Evolutionary conservation across 768 basidiomycete species (phyloP).

Genomic region (Termitomyces sp.): DNA sequence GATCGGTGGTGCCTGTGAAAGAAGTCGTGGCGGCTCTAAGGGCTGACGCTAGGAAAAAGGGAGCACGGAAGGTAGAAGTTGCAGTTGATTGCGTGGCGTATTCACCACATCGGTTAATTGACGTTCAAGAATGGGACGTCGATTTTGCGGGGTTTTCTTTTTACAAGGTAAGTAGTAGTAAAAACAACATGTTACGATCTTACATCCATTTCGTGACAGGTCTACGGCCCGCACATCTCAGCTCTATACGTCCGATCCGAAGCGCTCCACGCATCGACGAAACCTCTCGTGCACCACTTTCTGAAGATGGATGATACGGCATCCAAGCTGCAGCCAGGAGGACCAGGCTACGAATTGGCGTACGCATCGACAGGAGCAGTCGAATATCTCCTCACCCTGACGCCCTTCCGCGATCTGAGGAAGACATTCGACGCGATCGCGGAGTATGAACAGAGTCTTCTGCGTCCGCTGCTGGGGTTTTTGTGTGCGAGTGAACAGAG

Average conservation of each 20-base stretch:
- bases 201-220: constrained; percentile 42
- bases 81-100: constrained; percentile 78
- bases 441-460: constrained; percentile 55
- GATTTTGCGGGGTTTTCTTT: constrained; percentile 71
- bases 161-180: constrained; percentile 56
- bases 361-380: constrained; percentile 59
- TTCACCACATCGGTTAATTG: constrained; percentile 68
- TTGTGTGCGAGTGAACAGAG: constrained; percentile 47
- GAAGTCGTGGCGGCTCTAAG: constrained; percentile 51
- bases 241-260: constrained; percentile 56
- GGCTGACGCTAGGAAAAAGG: constrained; percentile 45
- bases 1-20: constrained; percentile 60
- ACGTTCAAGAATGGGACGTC: constrained; percentile 75
- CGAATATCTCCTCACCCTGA: constrained; percentile 61
- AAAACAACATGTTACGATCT: no score
- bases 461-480: constrained; percentile 52
- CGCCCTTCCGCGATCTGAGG: constrained; percentile 42
- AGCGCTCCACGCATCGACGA: constrained; percentile 48
- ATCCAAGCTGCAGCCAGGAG: constrained; percentile 71
- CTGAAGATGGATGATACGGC: constrained; percentile 41
- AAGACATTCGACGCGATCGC: constrained; percentile 58
- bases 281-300: constrained; percentile 71
- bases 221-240: constrained; percentile 74
- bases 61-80: constrained; percentile 60
- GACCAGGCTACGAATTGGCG: constrained; percentile 71